Conservation (phyloP, 768 basidiomycete species). For the Trametes meyenii region DNA sequence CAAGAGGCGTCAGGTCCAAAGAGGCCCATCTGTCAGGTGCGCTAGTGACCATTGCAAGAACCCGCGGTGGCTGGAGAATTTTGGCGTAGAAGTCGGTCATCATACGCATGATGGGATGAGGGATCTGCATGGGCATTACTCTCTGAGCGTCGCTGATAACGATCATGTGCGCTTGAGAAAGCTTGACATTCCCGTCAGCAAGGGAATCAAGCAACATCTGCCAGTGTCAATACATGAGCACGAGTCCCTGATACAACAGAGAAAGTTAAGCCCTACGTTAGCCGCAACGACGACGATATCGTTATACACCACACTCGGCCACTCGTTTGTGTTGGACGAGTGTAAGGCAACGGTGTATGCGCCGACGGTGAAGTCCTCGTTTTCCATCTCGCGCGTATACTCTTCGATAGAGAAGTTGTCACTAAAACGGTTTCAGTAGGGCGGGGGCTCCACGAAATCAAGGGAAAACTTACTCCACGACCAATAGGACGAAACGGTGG, state of each 20-base stretch:
- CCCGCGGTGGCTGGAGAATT: constrained; percentile 1
- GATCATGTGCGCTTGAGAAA: constrained; percentile 49
- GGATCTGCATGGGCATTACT: constrained; percentile 35
- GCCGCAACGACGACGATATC: constrained; percentile 47
- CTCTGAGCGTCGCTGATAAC: constrained; percentile 46
- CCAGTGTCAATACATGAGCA: background rate
- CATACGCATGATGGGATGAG: constrained; percentile 46
- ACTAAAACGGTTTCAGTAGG: background rate
- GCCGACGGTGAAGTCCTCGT: constrained; percentile 35
- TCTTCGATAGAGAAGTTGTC: constrained; percentile 20
- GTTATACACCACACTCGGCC: constrained; percentile 32
- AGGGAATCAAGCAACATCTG: constrained; percentile 48
- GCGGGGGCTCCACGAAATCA: background rate
- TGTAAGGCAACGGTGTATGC: constrained; percentile 23
- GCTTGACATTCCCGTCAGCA: constrained; percentile 38
- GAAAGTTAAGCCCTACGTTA: constrained; percentile 34
- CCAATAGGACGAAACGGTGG: constrained; percentile 17
- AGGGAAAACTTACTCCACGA: constrained; percentile 19
- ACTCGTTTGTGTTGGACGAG: constrained; percentile 28
- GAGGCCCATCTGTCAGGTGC: constrained; percentile 16
- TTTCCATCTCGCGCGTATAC: constrained; percentile 30
- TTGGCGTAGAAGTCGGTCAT: constrained; percentile 48
- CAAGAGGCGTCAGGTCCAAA: constrained; percentile 16
- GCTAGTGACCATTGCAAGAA: constrained; percentile 18
- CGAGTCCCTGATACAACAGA: too few relatives aligned